Base-by-base conservation (phyloP, 768 basidiomycete species). In the Hygrophorus pudorinus region DNA sequence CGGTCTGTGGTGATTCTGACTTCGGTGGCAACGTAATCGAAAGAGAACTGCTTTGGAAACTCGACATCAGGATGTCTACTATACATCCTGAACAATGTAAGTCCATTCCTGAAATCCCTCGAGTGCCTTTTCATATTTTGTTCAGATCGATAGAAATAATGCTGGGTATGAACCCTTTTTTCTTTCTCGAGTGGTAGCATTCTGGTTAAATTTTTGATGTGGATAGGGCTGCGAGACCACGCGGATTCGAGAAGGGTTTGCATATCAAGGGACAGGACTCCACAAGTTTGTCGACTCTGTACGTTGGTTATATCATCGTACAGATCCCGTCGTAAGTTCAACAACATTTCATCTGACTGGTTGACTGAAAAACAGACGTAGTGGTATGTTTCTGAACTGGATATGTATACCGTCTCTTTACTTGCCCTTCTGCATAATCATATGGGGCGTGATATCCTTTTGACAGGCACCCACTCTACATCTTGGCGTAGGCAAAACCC, bases 121-220 rank as follows among this genome's bases (percentile, higher is more conserved):
- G 20, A 27, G 8, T 30, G 67, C 68, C 61, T 71, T 32, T 70
- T 67, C n/a, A 68, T 66, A 71, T 45, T 20, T 29, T 12, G 17
- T 41, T 67, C 66, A 82, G 66, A 71, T 85, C 44, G 84, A 85
- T 57, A 69, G 84, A 29, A 85, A 84, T 53, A 84, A 84, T 54
- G 80, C 71, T 30, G 65, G 71, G 76, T 79, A n/a, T n/a, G n/a
- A 56, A 52, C 69, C 59, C 17, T 4, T 32, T 18, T 45, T 27
- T 35, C 35, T 41, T n/a, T n/a, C n/a, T n/a, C n/a, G 37, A 27
- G 37, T 9, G 7, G 46, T 52, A 44, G 13, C 8, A 9, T 30
- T 11, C 21, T 37, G 20, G 18, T 28, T 37, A 35, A 24, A 21
- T 33, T 38, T 9, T 14, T 37, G 3, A 31, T 35, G 13, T 21